Evolutionary conservation across 805 yeast species (phyloP), one percentile per base, ranked within the genome.

Genomic region (Suhomyces canberraensis): DNA sequence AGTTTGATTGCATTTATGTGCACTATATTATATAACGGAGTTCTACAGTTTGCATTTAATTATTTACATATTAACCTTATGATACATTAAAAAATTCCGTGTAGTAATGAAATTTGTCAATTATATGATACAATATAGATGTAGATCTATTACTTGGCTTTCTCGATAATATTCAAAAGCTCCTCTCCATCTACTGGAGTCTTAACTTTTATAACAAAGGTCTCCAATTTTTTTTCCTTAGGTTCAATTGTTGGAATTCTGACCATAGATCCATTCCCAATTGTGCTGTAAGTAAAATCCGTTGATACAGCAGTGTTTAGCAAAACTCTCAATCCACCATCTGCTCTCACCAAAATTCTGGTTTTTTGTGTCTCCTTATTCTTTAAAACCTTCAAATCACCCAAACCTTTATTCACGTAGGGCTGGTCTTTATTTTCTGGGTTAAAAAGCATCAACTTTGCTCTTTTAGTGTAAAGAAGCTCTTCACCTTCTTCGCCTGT

Each of bases 401-500:
- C 98, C 3, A 89, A 68, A 9, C 98, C 98, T 45, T 74, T 73
- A 4, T 78, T 62, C 25, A 67, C 71, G 53, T 84, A 86, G 8
- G 76, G 77, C 11, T 52, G 51, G 9, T 52, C 56, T 31, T 75
- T 75, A 30, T 76, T 71, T 16, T 67, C 71, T 2, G 76, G 57
- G 32, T 76, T 74, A 33, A 75, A 76, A 39, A 79, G 67, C 75
- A 79, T 78, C 31, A 88, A 66, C 52, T 88, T 88, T 3, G 91
- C 75, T 51, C 84, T 75, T 50, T 84, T 81, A 29, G 81, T 75
- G 48, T 74, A 84, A 17, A 76, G 51, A 0, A 71, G 55, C 1
- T 70, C 77, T 62, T 91, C 97, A 36, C 77, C 73, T 61, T 89
- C 96, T 62, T 91, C 97, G 14, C 96, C 97, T 7, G 91, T 84